phyloP scores from a whole-genome alignment of 768 basidiomycete genomes.

The Gelatoporia subvermispora region DNA sequence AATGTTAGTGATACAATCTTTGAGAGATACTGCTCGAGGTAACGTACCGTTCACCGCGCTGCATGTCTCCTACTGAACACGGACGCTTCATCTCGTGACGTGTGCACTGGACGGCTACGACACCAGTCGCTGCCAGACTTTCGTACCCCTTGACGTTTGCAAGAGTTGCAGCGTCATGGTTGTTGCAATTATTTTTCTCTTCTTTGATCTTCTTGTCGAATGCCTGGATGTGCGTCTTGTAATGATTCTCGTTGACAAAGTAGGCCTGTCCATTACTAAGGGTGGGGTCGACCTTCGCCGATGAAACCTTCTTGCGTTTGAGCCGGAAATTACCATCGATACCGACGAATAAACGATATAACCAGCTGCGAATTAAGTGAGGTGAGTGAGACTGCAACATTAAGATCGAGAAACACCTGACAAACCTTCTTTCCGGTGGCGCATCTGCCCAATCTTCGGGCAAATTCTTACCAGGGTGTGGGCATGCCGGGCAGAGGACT shows the following conservation, averaged over 20 bases:
- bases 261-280: constrained; percentile 22
- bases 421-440: constrained; percentile 10
- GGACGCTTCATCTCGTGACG: constrained; percentile 19
- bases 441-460: constrained; percentile 13
- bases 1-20: background rate
- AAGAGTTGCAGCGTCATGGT: constrained; percentile 11
- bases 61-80: constrained; percentile 20
- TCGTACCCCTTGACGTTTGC: constrained; percentile 6
- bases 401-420: background rate
- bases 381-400: background rate
- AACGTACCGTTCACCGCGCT: constrained; percentile 22
- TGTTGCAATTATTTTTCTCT: constrained; percentile 14
- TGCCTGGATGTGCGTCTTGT: constrained; percentile 14
- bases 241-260: constrained; percentile 19
- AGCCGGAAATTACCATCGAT: constrained; percentile 27
- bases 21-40: background rate
- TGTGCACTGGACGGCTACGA: constrained; percentile 11
- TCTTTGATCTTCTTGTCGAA: constrained; percentile 11
- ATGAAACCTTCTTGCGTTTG: constrained; percentile 15
- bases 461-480: constrained; percentile 16
- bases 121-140: constrained; percentile 10
- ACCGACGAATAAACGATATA: constrained; percentile 21
- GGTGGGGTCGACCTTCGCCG: constrained; percentile 11
- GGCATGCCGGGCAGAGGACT: constrained; percentile 21
- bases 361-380: constrained; percentile 11